Percentiles rank a stretch among this genome's conserved stretches.
Conservation (phyloP, 2,329 filamentous ascomycete species). For the Fusarium aywerte region DNA sequence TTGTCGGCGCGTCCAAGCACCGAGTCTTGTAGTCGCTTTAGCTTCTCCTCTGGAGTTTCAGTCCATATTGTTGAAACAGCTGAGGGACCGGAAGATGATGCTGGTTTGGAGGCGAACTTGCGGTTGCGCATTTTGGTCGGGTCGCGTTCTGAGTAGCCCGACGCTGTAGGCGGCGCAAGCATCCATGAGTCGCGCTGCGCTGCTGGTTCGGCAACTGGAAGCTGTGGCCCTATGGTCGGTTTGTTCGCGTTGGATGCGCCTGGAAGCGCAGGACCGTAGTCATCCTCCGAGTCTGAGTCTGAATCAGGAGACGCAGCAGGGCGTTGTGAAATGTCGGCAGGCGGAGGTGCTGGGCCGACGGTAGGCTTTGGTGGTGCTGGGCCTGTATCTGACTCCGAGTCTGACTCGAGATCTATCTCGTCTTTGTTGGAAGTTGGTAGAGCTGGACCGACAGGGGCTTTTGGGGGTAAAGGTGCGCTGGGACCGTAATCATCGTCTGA, state of each 20-base stretch:
- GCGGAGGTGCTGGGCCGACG: slow-evolving; percentile 50
- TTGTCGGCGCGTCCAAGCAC: slow-evolving; percentile 76
- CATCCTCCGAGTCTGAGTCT: slow-evolving; percentile 60
- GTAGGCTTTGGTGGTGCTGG: slow-evolving; percentile 51
- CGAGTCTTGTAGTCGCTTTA: slow-evolving; percentile 80
- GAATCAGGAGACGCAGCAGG: slow-evolving; percentile 50
- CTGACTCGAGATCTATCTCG: slow-evolving; percentile 56
- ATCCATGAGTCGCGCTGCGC: slow-evolving; percentile 86
- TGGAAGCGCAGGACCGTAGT: slow-evolving; percentile 70
- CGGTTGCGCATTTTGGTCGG: slow-evolving; percentile 84
- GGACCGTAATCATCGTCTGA: slow-evolving; percentile 58
- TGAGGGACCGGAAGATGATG: slow-evolving; percentile 48
- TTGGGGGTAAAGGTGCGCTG: slow-evolving; percentile 41
- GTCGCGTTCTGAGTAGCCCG: slow-evolving; percentile 72
- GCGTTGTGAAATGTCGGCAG: slow-evolving; percentile 44
- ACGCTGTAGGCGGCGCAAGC: slow-evolving; percentile 72
- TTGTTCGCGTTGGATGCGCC: slow-evolving; percentile 60
- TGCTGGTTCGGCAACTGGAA: slow-evolving; percentile 54
- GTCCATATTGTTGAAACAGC: slow-evolving; percentile 81
- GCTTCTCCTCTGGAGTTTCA: slow-evolving; percentile 89
- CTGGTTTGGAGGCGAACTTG: slow-evolving; percentile 78
- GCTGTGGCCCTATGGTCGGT: slow-evolving; percentile 53
- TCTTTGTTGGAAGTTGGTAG: slow-evolving; percentile 50
- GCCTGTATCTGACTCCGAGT: slow-evolving; percentile 51
- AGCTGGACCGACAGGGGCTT: slow-evolving; percentile 40